A percentile compares a stretch with the other conserved stretches of the same genome.
Conservation (phyloP, 164 flowering plant species). For the Vitis amurensis region DNA sequence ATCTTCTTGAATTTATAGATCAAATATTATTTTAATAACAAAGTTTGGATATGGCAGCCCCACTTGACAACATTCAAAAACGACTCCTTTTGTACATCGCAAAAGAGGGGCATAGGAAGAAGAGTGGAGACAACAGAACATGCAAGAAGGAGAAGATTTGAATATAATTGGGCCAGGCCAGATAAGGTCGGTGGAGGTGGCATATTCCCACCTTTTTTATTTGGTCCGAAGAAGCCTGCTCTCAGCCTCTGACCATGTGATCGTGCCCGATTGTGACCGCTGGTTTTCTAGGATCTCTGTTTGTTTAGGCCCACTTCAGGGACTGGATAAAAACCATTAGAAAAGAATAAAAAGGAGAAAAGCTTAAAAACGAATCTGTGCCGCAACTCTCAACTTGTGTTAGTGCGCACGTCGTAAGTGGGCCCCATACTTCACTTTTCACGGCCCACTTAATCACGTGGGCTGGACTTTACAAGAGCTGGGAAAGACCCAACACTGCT, state of each 20-base stretch:
- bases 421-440: too few relatives aligned
- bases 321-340: too few relatives aligned
- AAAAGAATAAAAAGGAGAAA: too few relatives aligned
- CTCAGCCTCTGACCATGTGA: background rate
- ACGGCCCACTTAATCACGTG: too few relatives aligned
- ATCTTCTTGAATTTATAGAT: too few relatives aligned
- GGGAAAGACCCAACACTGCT: too few relatives aligned
- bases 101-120: background rate
- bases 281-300: too few relatives aligned
- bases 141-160: constrained; percentile 10
- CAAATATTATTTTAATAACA: background rate
- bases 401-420: too few relatives aligned
- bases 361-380: too few relatives aligned
- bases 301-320: too few relatives aligned
- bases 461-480: too few relatives aligned
- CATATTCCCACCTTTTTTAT: constrained; percentile 18
- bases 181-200: constrained; percentile 46
- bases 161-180: constrained; percentile 22
- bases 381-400: too few relatives aligned
- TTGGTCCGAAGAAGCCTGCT: background rate
- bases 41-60: background rate
- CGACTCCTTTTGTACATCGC: background rate
- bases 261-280: background rate
- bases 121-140: constrained; percentile 12
- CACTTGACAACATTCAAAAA: background rate